These are phyloP conservation scores for Candida pseudofarinosa DNA, from an alignment of 805 yeast species.

Conservation along the genomic window DNA sequence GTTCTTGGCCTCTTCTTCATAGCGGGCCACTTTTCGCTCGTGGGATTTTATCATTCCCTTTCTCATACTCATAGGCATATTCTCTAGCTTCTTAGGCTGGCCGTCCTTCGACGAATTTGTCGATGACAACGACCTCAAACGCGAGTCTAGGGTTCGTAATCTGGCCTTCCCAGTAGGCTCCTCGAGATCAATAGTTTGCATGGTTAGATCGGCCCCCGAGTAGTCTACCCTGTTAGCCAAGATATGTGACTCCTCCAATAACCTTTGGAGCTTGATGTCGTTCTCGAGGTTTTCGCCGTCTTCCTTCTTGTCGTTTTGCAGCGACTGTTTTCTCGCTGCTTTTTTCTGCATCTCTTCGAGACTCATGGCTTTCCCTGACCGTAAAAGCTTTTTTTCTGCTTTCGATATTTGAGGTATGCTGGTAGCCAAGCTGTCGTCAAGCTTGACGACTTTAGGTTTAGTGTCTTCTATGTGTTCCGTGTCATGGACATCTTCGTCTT, in stretches of 20 bases:
- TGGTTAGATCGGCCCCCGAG: conserved; percentile 67
- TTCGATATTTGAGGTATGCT: conserved; percentile 29
- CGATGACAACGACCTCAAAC: conserved; percentile 46
- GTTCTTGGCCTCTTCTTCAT: conserved; percentile 76
- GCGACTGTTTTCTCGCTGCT: conserved; percentile 22
- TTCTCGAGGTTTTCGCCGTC: conserved; percentile 55
- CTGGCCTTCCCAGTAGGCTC: conserved; percentile 68
- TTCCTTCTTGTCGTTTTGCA: conserved; percentile 33
- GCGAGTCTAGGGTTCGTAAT: conserved; percentile 55
- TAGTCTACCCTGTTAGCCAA: conserved; percentile 38
- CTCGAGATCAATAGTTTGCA: conserved; percentile 57
- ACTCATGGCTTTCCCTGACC: conserved; percentile 61
- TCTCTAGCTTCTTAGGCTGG: conserved; percentile 49
- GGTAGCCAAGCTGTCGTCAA: conserved; percentile 30
- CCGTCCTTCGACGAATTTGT: conserved; percentile 44
- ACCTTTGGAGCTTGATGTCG: conserved; percentile 68
- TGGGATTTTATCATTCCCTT: conserved; percentile 74
- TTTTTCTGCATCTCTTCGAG: conserved; percentile 27
- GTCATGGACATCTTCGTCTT: conserved; percentile 7
- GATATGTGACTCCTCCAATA: conserved; percentile 69
- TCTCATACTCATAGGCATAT: conserved; percentile 85
- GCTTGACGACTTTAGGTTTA: conserved; percentile 47
- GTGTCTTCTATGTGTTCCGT: neutral
- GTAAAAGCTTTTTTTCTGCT: conserved; percentile 48
- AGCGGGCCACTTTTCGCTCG: conserved; percentile 46